These are phyloP conservation scores for Henningerozyma blattae DNA, from an alignment of 805 yeast genomes.

Conservation along the genomic window DNA sequence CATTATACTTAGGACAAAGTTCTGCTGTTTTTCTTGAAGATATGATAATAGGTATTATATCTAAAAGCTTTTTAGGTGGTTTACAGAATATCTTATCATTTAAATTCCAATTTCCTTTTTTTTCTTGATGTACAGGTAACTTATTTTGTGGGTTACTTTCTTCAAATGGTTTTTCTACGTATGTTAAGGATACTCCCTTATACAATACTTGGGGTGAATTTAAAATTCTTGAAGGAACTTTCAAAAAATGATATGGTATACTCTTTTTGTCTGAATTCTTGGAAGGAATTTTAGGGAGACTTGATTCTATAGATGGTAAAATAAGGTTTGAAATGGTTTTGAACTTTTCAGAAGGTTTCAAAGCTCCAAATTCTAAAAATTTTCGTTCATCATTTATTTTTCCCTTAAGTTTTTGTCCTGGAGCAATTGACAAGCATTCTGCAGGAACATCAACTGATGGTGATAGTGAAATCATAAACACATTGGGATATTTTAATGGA, in stretches of 20 bases:
- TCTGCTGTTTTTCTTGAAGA: constrained; percentile 6
- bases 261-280: constrained; percentile 1
- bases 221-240: constrained; percentile 14
- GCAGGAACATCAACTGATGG: constrained; percentile 11
- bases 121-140: constrained; percentile 9
- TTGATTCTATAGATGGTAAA: constrained; percentile 9
- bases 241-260: constrained; percentile 7
- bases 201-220: constrained; percentile 14
- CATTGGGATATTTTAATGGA: constrained; percentile 11
- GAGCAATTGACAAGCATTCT: constrained; percentile 14
- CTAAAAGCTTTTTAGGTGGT: constrained; percentile 4
- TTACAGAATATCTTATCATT: constrained; percentile 7
- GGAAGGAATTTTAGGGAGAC: constrained; percentile 4
- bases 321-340: constrained; percentile 9
- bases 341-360: constrained; percentile 13
- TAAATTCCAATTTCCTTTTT: constrained; percentile 14
- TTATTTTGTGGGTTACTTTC: no score
- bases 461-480: constrained; percentile 9
- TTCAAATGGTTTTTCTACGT: constrained; percentile 10
- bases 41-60: constrained; percentile 9
- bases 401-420: constrained; percentile 16
- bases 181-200: constrained; percentile 3
- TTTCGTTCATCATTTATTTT: constrained; percentile 7
- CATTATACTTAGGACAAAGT: constrained; percentile 6
- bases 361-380: constrained; percentile 12